Evolutionary conservation across 148 eudicot species (phyloP).

Genomic region (Pharnaceum exiguum): DNA sequence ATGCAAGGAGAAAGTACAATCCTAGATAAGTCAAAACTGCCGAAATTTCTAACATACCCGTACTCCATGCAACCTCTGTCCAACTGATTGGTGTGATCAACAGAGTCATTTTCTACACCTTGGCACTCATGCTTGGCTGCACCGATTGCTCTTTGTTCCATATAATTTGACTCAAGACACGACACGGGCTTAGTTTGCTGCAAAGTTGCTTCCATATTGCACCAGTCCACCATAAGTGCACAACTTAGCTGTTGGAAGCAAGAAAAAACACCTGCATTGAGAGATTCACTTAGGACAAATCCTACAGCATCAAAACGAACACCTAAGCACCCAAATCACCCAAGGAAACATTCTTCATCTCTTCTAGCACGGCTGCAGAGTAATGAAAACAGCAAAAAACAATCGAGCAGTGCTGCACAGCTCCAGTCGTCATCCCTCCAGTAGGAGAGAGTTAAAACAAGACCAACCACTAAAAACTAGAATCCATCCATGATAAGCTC

Average conservation of each 20-base stretch:
- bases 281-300: conserved; percentile 36
- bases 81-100: conserved; percentile 21
- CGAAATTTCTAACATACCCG: conserved; percentile 41
- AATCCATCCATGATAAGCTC: conserved; percentile 48
- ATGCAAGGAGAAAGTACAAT: neutral
- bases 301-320: conserved; percentile 36
- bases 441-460: conserved; percentile 41
- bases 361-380: conserved; percentile 55
- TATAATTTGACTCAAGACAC: conserved; percentile 19
- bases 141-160: conserved; percentile 12
- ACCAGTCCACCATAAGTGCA: neutral
- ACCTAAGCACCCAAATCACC: conserved; percentile 43
- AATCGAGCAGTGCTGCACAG: conserved; percentile 58
- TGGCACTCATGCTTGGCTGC: conserved; percentile 6
- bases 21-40: neutral
- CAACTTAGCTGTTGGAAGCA: conserved; percentile 36
- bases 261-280: conserved; percentile 68
- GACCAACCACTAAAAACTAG: conserved; percentile 31
- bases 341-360: conserved; percentile 49
- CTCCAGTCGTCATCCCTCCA: conserved; percentile 60
- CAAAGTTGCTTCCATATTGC: conserved; percentile 24
- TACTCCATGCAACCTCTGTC: conserved; percentile 61
- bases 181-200: conserved; percentile 10
- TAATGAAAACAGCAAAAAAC: conserved; percentile 58
- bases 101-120: conserved; percentile 12